Evolutionary conservation across 1,284 basidiomycete genomes (phyloP), one percentile per base, ranked within the genome.

Genomic region (Sphagnurus paluster): DNA sequence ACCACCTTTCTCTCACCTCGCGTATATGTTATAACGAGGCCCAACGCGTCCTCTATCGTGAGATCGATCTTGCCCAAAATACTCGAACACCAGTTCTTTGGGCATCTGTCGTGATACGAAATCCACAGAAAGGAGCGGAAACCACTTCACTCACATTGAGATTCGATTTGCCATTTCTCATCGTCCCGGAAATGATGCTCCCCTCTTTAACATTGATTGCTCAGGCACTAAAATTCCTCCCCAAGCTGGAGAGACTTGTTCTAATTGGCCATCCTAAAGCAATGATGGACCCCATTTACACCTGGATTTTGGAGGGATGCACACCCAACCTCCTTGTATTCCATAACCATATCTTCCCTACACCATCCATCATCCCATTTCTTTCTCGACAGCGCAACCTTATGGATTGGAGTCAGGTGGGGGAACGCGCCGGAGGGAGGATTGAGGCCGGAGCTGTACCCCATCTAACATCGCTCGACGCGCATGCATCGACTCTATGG

Each of bases 221-320:
- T 1, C 52, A 50, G 24, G 55, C 55, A 13, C 40, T 58, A 4
- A 30, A 28, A 25, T 25, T 43, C 14, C 48, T 58, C 3, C 44
- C 17, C 13, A 54, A 52, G 16, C 49, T 58, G 11, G 39, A 46
- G 17, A 49, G 34, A 13, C 53, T 54, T 24, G 40, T 49, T 5
- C 47, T 57, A 11, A 11, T 50, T 13, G 57, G 57, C 4, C 55
- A 57, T 44, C 48, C 49, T 14, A 44, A 41, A 28, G 57, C 44
- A 14, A 58, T 57, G 55, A 58, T 57, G 57, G 48, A 57, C 43
- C 54, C 53, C 9, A 46, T 57, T 32, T 35, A 55, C 32, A 48
- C 48, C 11, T 56, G 57, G 55, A 44, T 58, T 16, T 48, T 58
- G 25, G 55, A 58, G 33, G 55, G 50, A n/a, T 57, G 53, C 47